Evolutionary conservation across 345 rosid genomes (phyloP).

Genomic region (Rhodomyrtus tomentosa): DNA sequence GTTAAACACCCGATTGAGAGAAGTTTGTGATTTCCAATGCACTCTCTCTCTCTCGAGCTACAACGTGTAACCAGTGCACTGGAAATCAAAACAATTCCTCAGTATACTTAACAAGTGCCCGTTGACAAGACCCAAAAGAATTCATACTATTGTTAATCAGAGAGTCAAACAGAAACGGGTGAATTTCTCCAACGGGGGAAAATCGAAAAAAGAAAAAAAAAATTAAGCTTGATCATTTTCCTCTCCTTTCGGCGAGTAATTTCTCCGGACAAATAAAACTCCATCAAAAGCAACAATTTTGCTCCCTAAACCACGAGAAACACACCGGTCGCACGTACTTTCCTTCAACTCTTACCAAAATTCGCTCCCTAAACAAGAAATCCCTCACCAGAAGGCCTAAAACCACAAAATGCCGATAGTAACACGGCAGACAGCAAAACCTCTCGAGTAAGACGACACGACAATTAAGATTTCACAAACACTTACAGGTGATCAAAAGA

Average conservation of each 20-base stretch:
- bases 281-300: not conserved
- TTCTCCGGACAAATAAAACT: not conserved
- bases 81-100: not conserved
- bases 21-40: not conserved
- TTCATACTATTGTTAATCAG: not conserved
- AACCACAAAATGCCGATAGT: not conserved
- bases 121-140: not conserved
- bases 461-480: not conserved
- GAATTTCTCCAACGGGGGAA: not conserved
- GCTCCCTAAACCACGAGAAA: not conserved
- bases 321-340: not conserved
- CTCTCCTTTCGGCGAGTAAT: not conserved
- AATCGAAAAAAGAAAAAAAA: not conserved
- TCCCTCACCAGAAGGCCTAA: not conserved
- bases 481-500: not conserved
- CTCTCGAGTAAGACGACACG: not conserved
- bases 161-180: not conserved
- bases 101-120: not conserved
- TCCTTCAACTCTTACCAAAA: not conserved
- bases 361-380: not conserved
- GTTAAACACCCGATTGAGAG: not conserved
- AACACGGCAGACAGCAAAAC: not conserved
- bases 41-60: not conserved
- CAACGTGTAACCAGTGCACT: not conserved
- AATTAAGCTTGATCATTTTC: not conserved